These are phyloP conservation scores for Nemania sp. DNA, from an alignment of 2,329 filamentous ascomycete genomes.

Conservation along the genomic window DNA sequence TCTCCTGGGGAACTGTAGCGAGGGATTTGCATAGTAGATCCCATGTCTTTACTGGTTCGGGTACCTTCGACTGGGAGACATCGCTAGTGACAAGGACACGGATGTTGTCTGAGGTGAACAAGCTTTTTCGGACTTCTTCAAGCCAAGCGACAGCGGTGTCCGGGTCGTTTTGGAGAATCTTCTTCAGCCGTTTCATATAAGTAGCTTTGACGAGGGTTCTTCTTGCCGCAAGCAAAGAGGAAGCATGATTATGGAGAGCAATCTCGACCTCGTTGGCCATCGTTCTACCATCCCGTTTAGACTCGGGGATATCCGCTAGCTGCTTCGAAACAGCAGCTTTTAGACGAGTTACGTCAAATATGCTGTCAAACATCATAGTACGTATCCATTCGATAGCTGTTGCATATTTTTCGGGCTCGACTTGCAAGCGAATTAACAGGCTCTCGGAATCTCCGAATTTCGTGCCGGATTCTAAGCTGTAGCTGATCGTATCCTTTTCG, in stretches of 20 bases:
- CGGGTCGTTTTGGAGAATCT: constrained; percentile 76
- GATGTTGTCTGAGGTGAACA: constrained; percentile 85
- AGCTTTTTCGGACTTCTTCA: constrained; percentile 70
- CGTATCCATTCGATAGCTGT: constrained; percentile 82
- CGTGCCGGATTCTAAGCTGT: constrained; percentile 70
- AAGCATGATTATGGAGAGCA: constrained; percentile 78
- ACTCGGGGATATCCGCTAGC: constrained; percentile 86
- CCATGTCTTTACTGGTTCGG: constrained; percentile 79
- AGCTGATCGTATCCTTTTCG: constrained; percentile 88
- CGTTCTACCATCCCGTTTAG: constrained; percentile 79
- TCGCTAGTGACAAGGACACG: constrained; percentile 84
- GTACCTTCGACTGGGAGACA: constrained; percentile 64
- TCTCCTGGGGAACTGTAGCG: constrained; percentile 50
- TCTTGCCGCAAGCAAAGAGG: constrained; percentile 76
- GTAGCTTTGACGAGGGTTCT: constrained; percentile 83
- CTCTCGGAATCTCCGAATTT: constrained; percentile 79
- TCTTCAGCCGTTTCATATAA: constrained; percentile 84
- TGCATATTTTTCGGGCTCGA: constrained; percentile 85
- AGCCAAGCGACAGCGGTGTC: constrained; percentile 76
- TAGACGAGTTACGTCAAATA: constrained; percentile 75
- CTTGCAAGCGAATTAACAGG: constrained; percentile 77
- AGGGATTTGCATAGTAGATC: constrained; percentile 61
- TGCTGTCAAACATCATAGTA: constrained; percentile 82
- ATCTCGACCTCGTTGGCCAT: constrained; percentile 69
- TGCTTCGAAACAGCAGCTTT: constrained; percentile 74